Evolutionary conservation across 768 basidiomycete genomes (phyloP).

Genomic region (Boletus reticulatus): DNA sequence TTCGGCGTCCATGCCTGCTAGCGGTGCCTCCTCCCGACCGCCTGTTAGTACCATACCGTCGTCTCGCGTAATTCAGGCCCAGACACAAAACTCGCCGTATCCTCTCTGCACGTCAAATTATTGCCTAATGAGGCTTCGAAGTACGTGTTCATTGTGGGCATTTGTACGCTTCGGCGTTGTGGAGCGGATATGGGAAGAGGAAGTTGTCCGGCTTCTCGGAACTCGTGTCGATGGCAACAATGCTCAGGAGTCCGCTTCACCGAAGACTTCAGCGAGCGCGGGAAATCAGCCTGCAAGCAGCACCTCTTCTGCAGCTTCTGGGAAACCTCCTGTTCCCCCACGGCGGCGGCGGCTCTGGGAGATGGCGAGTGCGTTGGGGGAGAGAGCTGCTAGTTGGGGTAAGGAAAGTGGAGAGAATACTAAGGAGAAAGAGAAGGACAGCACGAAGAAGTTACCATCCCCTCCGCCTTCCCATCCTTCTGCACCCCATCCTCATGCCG

Average conservation of each 20-base stretch:
- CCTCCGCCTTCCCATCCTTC: slow-evolving; percentile 28
- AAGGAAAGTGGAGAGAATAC: slow-evolving; percentile 31
- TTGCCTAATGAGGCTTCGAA: slow-evolving; percentile 78
- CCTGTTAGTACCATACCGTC: slow-evolving; percentile 40
- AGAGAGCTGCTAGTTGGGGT: slow-evolving; percentile 58
- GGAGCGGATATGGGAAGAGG: slow-evolving; percentile 90
- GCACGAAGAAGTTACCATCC: slow-evolving; percentile 12
- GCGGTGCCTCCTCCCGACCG: slow-evolving; percentile 19
- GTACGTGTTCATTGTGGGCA: slow-evolving; percentile 89
- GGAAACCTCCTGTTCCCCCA: slow-evolving; percentile 63
- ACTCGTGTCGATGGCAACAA: slow-evolving; percentile 15
- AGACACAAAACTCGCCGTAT: slow-evolving; percentile 36
- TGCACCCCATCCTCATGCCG: slow-evolving; percentile 19
- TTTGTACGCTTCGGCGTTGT: slow-evolving; percentile 81
- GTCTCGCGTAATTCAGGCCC: slow-evolving; percentile 33
- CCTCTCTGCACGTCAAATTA: slow-evolving; percentile 84
- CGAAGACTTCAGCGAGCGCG: background rate
- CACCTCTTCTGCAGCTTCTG: slow-evolving; percentile 14
- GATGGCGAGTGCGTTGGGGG: slow-evolving; percentile 60
- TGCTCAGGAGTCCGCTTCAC: background rate
- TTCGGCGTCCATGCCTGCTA: slow-evolving; percentile 34
- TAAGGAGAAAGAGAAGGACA: slow-evolving; percentile 34
- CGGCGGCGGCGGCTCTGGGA: slow-evolving; percentile 65
- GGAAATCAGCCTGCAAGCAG: slow-evolving; percentile 2
- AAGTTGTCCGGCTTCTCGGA: slow-evolving; percentile 38